Conservation (phyloP, 202 grass and related monocot genomes). For the Schoenoplectus triqueter region DNA sequence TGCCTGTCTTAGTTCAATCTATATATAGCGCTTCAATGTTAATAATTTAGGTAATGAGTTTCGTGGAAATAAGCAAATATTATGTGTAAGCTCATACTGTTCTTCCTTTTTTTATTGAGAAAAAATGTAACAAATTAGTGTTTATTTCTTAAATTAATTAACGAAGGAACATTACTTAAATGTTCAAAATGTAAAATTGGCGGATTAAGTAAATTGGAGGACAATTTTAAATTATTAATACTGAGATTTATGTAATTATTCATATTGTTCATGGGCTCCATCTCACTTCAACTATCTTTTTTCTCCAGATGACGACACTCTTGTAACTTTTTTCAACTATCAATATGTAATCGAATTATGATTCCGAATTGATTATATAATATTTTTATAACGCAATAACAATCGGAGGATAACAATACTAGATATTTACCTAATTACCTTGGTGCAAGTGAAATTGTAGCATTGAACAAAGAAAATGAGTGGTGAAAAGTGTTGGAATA, state of each 20-base stretch:
- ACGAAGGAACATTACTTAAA: too few relatives aligned
- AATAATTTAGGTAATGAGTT: too few relatives aligned
- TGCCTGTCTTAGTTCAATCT: too few relatives aligned
- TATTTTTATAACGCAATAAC: neutral
- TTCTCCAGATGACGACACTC: too few relatives aligned
- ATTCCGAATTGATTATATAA: neutral
- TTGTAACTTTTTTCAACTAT: too few relatives aligned
- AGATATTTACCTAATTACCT: neutral
- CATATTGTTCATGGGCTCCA: neutral
- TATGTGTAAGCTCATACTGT: too few relatives aligned
- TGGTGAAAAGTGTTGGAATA: too few relatives aligned
- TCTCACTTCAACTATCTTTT: neutral
- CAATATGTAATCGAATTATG: neutral
- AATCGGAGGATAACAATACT: neutral
- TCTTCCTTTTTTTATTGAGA: neutral
- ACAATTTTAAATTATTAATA: neutral
- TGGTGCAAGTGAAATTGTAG: slow-evolving; percentile 11
- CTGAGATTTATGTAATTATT: neutral
- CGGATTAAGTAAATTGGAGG: too few relatives aligned
- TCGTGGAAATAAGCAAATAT: too few relatives aligned
- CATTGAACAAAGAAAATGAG: neutral
- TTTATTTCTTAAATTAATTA: neutral
- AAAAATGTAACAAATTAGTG: neutral
- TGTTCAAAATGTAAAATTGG: too few relatives aligned
- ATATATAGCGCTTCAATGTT: too few relatives aligned